Percentiles rank a stretch among this genome's conserved stretches.
Conservation (phyloP, 208 protist genomes). For the Tritrichomonas foetus region DNA sequence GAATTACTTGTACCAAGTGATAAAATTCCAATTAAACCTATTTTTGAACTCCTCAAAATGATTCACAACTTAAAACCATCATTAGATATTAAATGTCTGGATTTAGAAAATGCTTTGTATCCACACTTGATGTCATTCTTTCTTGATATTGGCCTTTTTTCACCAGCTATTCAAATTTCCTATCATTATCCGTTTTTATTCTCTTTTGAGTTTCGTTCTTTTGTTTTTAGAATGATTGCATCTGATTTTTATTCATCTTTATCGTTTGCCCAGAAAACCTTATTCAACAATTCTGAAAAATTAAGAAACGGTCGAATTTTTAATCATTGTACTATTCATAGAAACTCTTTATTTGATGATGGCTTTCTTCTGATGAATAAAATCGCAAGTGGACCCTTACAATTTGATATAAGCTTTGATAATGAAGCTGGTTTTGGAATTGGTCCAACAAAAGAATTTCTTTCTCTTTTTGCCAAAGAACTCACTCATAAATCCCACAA, state of each 20-base stretch:
- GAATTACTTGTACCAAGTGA: background rate
- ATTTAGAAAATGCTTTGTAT: background rate
- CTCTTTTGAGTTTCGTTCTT: background rate
- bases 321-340: background rate
- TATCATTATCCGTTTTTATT: constrained; percentile 5
- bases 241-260: background rate
- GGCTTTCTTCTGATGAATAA: background rate
- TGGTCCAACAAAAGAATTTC: background rate
- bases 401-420: background rate
- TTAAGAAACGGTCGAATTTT: background rate
- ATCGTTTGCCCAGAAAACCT: background rate
- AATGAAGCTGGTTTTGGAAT: background rate
- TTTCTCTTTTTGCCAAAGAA: background rate
- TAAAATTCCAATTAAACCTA: background rate
- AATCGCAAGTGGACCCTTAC: background rate
- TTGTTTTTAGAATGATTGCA: background rate
- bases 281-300: background rate
- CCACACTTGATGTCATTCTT: background rate
- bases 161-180: background rate
- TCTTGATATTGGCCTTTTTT: background rate
- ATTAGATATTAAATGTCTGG: background rate
- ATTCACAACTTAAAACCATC: background rate
- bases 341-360: background rate
- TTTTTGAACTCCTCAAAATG: background rate
- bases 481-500: background rate